Evolutionary conservation across 306 rosid species (phyloP).

Genomic region (Sicyos baderoa): DNA sequence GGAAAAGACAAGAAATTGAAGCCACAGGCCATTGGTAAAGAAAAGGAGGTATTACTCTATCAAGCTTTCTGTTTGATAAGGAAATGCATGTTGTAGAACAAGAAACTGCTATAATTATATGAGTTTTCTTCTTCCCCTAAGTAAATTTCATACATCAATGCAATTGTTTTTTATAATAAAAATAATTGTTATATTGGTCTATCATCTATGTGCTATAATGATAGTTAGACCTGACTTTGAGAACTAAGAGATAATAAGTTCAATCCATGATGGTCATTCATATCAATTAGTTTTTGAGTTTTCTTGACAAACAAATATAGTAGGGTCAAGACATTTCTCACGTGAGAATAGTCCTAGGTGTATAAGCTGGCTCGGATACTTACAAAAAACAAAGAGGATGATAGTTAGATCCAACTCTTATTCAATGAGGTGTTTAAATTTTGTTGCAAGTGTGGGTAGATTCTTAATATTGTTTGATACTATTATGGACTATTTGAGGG

Average conservation of each 20-base stretch:
- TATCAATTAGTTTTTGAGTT: no score
- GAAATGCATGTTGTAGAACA: neutral
- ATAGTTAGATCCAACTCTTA: neutral
- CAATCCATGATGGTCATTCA: no score
- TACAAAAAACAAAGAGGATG: neutral
- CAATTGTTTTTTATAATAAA: no score
- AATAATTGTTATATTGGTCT: neutral
- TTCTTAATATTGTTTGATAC: neutral
- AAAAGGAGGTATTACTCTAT: conserved; percentile 39
- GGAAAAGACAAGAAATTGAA: conserved; percentile 43
- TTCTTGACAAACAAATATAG: no score
- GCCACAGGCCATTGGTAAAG: conserved; percentile 32
- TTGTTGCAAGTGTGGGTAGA: neutral
- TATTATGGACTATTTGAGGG: conserved; percentile 21
- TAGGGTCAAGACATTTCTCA: no score
- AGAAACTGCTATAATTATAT: neutral
- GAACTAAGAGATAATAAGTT: no score
- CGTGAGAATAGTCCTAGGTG: no score
- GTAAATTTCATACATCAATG: no score
- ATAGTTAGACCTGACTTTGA: no score
- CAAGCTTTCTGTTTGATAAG: neutral
- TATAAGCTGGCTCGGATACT: no score
- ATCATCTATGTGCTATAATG: neutral
- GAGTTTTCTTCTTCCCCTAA: no score
- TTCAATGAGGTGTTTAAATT: neutral